Evolutionary conservation across 768 basidiomycete species (phyloP), one percentile per base, ranked within the genome.

Genomic region (Suillus alpinus): DNA sequence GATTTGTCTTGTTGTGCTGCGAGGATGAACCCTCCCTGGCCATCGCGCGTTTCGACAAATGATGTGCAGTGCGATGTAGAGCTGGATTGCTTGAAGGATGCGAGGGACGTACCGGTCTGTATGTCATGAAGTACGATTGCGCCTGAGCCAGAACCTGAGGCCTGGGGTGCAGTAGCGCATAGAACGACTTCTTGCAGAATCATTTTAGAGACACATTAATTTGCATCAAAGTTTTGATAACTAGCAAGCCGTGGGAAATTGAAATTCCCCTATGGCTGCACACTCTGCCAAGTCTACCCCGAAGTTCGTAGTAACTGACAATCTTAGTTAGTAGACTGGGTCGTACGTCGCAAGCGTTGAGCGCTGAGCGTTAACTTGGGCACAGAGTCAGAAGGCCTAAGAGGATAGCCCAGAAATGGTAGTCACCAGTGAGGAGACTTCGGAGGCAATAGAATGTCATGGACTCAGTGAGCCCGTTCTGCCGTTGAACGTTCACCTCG

Each of bases 1-100:
- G 92, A 86, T 73, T 97, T 97, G 61, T 95, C 93, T 51, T 87
- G 85, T 71, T 97, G 95, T 1, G 88, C 86, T 32, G 92, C 87
- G 23, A 97, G 80, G 57, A 97, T 81, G 61, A 94, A 80, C 1
- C 95, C 95, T 26, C 96, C 97, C 63, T 86, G 83, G 0, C 87
- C 87, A 71, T 86, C 78, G 53, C 75, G 78, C 1, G 92, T 88
- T 59, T 85, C 83, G 4, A 93, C 79, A 29, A 86, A 77, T 7
- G 86, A 83, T n/a, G 86, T 86, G 67, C 85, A 91, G 58, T 89
- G 84, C 3, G 79, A 68, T 12, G 77, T 74, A 23, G 92, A 80
- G 63, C 77, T 88, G 2, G 90, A 88, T 63, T 94, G 94, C 69
- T 95, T 96, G 82, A 95, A 95, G 1, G 93, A 88, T n/a, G 89